Evolutionary conservation across 1,284 basidiomycete genomes (phyloP).

Genomic region (Ceratorhiza oryzae-sativae): DNA sequence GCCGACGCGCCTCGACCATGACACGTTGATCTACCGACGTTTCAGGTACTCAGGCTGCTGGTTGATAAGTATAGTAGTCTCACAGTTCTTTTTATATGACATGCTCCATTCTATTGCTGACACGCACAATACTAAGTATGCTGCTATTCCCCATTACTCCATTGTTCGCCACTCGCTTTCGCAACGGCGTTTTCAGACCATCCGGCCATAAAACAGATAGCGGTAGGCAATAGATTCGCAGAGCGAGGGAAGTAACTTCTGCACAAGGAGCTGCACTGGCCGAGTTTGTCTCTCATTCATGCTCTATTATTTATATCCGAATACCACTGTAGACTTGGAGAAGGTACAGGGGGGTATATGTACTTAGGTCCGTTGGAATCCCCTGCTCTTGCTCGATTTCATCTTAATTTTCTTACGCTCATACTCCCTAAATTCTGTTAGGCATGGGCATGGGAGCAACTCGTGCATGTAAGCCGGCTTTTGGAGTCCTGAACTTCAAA

Average conservation of each 20-base stretch:
- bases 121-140: neutral
- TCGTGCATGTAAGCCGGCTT: neutral
- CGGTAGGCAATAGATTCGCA: neutral
- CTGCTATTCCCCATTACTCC: slow-evolving; percentile 7
- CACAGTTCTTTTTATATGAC: neutral
- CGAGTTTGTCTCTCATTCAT: neutral
- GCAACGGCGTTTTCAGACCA: slow-evolving; percentile 4
- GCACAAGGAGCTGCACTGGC: neutral
- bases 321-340: slow-evolving; percentile 7
- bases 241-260: neutral
- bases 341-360: neutral
- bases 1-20: slow-evolving; percentile 10
- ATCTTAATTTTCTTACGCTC: neutral
- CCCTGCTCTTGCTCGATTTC: neutral
- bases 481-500: neutral
- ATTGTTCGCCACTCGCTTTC: neutral
- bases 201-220: neutral
- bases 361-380: neutral
- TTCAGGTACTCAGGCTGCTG: slow-evolving; percentile 13
- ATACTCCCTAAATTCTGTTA: neutral
- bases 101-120: slow-evolving; percentile 1
- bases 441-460: neutral
- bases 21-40: neutral
- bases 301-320: neutral
- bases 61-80: neutral